Conservation (phyloP, 805 yeast species). For the Henningerozyma blattae region DNA sequence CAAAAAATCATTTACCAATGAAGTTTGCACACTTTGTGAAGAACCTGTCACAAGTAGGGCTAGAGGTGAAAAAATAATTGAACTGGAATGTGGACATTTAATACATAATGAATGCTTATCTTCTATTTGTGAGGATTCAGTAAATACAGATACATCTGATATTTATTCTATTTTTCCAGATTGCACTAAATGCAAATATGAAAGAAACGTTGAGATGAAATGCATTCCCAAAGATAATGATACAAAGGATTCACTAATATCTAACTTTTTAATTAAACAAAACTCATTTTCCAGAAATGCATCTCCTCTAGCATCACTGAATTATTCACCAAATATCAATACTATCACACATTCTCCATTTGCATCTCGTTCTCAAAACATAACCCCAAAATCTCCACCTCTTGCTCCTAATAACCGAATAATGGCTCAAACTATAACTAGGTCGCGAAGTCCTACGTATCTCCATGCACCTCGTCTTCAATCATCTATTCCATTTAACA, state of each 20-base stretch:
- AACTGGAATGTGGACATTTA: constrained; percentile 41
- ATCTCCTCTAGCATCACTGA: no score
- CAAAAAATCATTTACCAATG: constrained; percentile 19
- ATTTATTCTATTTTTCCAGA: constrained; percentile 17
- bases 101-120: constrained; percentile 48
- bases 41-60: constrained; percentile 36
- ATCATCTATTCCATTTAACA: no score
- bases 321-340: no score
- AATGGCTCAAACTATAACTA: no score
- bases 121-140: constrained; percentile 24
- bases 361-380: no score
- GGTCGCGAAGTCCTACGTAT: no score
- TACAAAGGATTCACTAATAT: constrained; percentile 18
- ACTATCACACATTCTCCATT: no score
- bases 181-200: constrained; percentile 14
- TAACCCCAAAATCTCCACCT: no score
- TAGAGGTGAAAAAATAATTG: constrained; percentile 33
- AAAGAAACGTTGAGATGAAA: constrained; percentile 4
- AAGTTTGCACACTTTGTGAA: constrained; percentile 33
- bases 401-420: no score
- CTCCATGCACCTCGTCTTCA: no score
- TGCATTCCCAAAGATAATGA: constrained; percentile 21
- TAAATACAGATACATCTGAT: constrained; percentile 4
- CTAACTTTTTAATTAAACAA: constrained; percentile 12
- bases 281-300: neutral